Evolutionary conservation across 169 alveolate species (phyloP).

Genomic region (Eimeria sp.): DNA sequence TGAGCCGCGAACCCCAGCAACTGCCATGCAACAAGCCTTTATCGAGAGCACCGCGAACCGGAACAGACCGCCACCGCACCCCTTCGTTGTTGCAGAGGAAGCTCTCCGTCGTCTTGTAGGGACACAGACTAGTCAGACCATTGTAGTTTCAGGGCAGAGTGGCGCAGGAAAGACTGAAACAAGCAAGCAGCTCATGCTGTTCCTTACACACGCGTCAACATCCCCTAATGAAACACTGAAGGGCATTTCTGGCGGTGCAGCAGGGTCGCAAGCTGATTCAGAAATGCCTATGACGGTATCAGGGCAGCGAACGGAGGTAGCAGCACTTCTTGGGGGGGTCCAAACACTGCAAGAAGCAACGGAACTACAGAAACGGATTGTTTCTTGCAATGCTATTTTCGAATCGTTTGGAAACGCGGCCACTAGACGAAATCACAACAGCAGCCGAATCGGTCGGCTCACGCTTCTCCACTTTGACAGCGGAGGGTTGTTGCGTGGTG

Average conservation of each 20-base stretch:
- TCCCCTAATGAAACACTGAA: neutral
- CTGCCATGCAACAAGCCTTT: neutral
- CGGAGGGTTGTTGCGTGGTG: constrained; percentile 94
- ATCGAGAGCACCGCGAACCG: constrained; percentile 11
- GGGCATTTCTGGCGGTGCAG: neutral
- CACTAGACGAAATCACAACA: constrained; percentile 98
- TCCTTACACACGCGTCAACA: constrained; percentile 49
- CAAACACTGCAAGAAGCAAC: constrained; percentile 47
- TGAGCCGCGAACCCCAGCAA: neutral
- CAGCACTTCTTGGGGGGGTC: constrained; percentile 28
- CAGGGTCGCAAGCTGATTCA: neutral
- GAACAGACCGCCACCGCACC: constrained; percentile 86
- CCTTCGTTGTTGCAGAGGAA: constrained; percentile 84
- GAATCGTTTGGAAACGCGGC: constrained; percentile 99
- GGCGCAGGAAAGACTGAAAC: constrained; percentile 99
- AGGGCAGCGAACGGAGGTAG: constrained; percentile 3
- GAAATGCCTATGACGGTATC: constrained; percentile 60
- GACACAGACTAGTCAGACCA: constrained; percentile 92
- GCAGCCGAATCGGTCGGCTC: constrained; percentile 99
- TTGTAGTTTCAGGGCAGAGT: constrained; percentile 99
- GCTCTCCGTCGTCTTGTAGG: constrained; percentile 77
- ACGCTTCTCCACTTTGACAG: constrained; percentile 95
- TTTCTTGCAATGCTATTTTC: constrained; percentile 98
- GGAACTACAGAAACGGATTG: constrained; percentile 87
- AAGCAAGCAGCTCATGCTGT: constrained; percentile 89